A percentile compares a stretch with the other conserved stretches of the same genome.
Evolutionary conservation across 2,329 filamentous ascomycete species (phyloP).

Genomic region (Trichoderma arundinaceum): DNA sequence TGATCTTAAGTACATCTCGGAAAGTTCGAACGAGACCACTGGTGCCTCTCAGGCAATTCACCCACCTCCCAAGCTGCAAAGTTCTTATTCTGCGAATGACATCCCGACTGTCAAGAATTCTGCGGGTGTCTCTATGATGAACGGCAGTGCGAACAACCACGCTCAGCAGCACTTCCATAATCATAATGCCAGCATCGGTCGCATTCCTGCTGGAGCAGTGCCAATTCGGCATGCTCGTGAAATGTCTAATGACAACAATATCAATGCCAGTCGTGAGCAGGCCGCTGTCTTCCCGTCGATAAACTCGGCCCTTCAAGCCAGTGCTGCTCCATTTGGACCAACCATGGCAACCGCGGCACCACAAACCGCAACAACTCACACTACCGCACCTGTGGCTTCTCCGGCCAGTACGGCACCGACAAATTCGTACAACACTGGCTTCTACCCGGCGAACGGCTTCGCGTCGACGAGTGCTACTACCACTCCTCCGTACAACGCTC

Average conservation of each 20-base stretch:
- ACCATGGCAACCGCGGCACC: slow-evolving; percentile 45
- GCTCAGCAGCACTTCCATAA: slow-evolving; percentile 71
- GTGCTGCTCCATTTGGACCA: slow-evolving; percentile 78
- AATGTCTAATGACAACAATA: slow-evolving; percentile 59
- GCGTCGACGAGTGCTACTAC: slow-evolving; percentile 38
- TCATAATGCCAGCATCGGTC: slow-evolving; percentile 81
- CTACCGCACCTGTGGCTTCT: slow-evolving; percentile 38
- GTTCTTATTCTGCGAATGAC: slow-evolving; percentile 90
- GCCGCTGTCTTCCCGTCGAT: slow-evolving; percentile 61
- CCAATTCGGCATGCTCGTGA: slow-evolving; percentile 76
- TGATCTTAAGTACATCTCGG: slow-evolving; percentile 58
- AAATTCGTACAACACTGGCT: slow-evolving; percentile 43
- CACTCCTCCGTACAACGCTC: slow-evolving; percentile 39
- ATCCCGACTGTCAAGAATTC: slow-evolving; percentile 81
- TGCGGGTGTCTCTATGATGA: slow-evolving; percentile 52
- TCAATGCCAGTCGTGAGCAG: slow-evolving; percentile 51
- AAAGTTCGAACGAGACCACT: slow-evolving; percentile 49
- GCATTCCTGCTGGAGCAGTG: slow-evolving; percentile 71
- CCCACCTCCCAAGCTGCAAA: slow-evolving; percentile 76
- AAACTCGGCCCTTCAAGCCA: slow-evolving; percentile 78
- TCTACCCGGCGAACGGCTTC: slow-evolving; percentile 43
- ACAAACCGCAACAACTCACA: slow-evolving; percentile 38
- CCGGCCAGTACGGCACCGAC: slow-evolving; percentile 37
- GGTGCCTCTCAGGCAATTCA: slow-evolving; percentile 55
- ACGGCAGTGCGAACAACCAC: slow-evolving; percentile 60